Evolutionary conservation across 345 rosid genomes (phyloP).

Genomic region (Salix viminalis): DNA sequence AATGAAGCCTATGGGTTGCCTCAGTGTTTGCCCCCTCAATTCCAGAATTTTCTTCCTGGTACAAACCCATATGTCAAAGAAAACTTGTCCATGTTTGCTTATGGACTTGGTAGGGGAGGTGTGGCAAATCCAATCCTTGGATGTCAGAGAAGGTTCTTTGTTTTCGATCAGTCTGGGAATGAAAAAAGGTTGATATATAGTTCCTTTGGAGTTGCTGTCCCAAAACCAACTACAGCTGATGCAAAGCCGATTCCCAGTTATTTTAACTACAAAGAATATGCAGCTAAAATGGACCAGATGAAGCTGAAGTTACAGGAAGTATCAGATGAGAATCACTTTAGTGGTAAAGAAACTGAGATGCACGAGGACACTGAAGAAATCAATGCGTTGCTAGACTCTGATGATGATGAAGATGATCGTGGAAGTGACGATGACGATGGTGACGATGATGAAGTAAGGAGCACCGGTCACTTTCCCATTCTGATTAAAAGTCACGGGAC

Average conservation of each 20-base stretch:
- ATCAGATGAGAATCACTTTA: slow-evolving; percentile 32
- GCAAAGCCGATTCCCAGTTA: slow-evolving; percentile 21
- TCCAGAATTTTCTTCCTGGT: slow-evolving; percentile 34
- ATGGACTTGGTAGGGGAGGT: slow-evolving; percentile 25
- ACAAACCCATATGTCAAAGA: slow-evolving; percentile 29
- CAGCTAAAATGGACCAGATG: slow-evolving; percentile 24
- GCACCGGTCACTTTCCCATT: slow-evolving; percentile 22
- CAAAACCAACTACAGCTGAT: slow-evolving; percentile 24
- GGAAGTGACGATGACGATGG: background rate
- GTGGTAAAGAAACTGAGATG: slow-evolving; percentile 35
- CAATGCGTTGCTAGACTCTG: slow-evolving; percentile 24
- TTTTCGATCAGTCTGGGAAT: slow-evolving; percentile 21
- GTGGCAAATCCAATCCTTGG: slow-evolving; percentile 26
- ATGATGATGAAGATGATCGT: slow-evolving; percentile 14
- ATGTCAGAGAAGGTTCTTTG: slow-evolving; percentile 9
- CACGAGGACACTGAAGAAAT: slow-evolving; percentile 24
- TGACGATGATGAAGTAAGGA: slow-evolving; percentile 12
- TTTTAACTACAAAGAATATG: slow-evolving; percentile 25
- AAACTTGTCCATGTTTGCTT: slow-evolving; percentile 25
- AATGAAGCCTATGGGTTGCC: slow-evolving; percentile 40
- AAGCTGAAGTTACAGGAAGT: slow-evolving; percentile 26
- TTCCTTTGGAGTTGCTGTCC: slow-evolving; percentile 28
- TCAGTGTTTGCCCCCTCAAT: slow-evolving; percentile 34
- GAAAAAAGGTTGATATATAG: slow-evolving; percentile 30
- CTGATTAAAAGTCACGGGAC: slow-evolving; percentile 1